A percentile compares a stretch with the other conserved stretches of the same genome.
Conservation (phyloP, 192 early-diverging fungal genomes). For the Spinellus fusiger region DNA sequence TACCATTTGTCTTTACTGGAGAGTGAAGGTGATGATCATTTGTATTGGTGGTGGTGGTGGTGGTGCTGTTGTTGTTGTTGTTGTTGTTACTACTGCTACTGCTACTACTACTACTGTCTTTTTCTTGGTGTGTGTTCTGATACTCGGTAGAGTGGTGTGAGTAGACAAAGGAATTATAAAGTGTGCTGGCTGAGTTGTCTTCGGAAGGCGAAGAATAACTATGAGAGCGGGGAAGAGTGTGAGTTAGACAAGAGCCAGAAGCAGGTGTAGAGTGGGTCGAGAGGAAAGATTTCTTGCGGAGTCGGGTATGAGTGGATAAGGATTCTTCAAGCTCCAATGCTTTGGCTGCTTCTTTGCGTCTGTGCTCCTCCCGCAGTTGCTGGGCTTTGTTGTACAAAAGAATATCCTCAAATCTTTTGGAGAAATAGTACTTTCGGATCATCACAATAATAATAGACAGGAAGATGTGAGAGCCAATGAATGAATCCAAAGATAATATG, state of each 20-base stretch:
- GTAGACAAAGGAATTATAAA: no score
- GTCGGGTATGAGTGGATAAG: neutral
- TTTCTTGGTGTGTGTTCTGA: no score
- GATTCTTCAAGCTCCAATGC: neutral
- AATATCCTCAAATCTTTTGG: slow-evolving; percentile 28
- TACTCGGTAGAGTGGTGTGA: no score
- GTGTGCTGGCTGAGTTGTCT: neutral
- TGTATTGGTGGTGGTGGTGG: no score
- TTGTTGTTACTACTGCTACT: neutral
- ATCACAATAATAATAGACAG: slow-evolving; percentile 20
- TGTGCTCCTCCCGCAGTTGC: slow-evolving; percentile 11
- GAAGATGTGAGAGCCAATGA: slow-evolving; percentile 22
- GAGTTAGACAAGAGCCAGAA: no score
- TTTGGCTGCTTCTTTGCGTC: slow-evolving; percentile 5
- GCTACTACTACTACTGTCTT: no score
- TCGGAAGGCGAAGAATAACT: no score
- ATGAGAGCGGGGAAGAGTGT: no score
- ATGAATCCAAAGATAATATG: slow-evolving; percentile 12
- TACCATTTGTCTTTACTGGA: no score
- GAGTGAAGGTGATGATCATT: no score
- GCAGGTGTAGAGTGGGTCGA: slow-evolving; percentile 1
- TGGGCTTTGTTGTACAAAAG: slow-evolving; percentile 18
- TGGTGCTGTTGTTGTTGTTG: neutral
- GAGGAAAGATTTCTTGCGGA: slow-evolving; percentile 1
- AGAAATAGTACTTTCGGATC: slow-evolving; percentile 25